Percentiles rank a stretch among this genome's conserved stretches.
Evolutionary conservation across 306 rosid species (phyloP).

Genomic region (Chamaecrista fasciculata): DNA sequence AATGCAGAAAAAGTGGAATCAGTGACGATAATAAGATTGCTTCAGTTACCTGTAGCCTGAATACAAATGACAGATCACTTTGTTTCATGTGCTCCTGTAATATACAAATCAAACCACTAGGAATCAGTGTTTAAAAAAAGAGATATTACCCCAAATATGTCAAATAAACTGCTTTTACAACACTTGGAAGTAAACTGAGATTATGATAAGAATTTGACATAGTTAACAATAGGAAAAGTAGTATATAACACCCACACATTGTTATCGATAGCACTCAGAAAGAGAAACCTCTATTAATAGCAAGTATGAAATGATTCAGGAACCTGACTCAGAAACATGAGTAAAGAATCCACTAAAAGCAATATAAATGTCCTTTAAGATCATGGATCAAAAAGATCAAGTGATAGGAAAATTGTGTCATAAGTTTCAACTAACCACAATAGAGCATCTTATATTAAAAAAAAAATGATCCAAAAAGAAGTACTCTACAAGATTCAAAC

Average conservation of each 20-base stretch:
- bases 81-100: slow-evolving; percentile 87
- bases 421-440: slow-evolving; percentile 1
- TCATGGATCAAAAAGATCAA: neutral
- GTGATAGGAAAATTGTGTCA: neutral
- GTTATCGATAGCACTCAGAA: neutral
- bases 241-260: slow-evolving; percentile 3
- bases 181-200: slow-evolving; percentile 5
- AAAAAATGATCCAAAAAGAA: slow-evolving; percentile 8
- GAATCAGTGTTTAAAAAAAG: slow-evolving; percentile 25
- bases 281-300: slow-evolving; percentile 1
- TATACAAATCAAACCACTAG: slow-evolving; percentile 23
- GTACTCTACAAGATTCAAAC: slow-evolving; percentile 10
- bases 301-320: slow-evolving; percentile 18
- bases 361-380: slow-evolving; percentile 10
- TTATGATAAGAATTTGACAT: neutral
- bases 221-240: slow-evolving; percentile 3
- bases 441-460: slow-evolving; percentile 19
- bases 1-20: slow-evolving; percentile 15
- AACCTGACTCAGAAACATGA: slow-evolving; percentile 3
- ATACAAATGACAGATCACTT: slow-evolving; percentile 90
- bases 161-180: slow-evolving; percentile 11
- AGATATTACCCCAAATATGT: slow-evolving; percentile 21
- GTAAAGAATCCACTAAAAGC: slow-evolving; percentile 23
- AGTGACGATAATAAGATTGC: slow-evolving; percentile 11
- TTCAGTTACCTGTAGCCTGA: slow-evolving; percentile 86